Percentiles rank a stretch among this genome's conserved stretches.
Conservation (phyloP, 139 green algal species). For the Chlorella sp. region DNA sequence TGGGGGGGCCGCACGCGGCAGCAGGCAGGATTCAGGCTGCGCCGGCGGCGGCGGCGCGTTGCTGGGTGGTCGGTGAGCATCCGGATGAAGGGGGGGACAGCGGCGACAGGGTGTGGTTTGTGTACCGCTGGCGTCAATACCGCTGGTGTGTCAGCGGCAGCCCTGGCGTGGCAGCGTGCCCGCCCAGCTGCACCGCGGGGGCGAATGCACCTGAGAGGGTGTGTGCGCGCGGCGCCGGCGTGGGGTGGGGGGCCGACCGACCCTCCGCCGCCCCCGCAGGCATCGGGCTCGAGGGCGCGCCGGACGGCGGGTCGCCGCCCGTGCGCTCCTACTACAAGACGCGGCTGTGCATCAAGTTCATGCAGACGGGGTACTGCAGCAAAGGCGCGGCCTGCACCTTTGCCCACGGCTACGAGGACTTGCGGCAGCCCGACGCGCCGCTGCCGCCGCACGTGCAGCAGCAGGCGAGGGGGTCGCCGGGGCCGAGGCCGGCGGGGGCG, state of each 20-base stretch:
- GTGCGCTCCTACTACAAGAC: conserved; percentile 55
- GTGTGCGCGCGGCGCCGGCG: no score
- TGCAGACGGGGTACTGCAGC: conserved; percentile 48
- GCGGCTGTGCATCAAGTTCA: conserved; percentile 54
- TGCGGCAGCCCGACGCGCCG: conserved; percentile 27
- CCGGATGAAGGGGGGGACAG: no score
- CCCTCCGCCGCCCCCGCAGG: no score
- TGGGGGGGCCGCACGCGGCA: background rate
- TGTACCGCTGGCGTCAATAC: no score
- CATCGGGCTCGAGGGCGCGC: background rate
- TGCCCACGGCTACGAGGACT: conserved; percentile 51
- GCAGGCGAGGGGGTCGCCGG: background rate
- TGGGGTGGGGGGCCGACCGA: no score
- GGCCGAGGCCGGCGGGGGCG: background rate
- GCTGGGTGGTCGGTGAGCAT: no score
- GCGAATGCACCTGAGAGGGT: no score
- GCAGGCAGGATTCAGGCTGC: background rate
- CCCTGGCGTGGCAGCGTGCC: no score
- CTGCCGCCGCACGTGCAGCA: conserved; percentile 6
- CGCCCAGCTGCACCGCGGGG: no score
- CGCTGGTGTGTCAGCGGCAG: no score
- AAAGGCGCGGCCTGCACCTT: conserved; percentile 43
- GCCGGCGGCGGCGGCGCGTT: background rate
- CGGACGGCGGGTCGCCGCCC: background rate
- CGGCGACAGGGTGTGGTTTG: no score